phyloP scores from a whole-genome alignment of 208 protist genomes.

The Wallacemonas sp. region DNA sequence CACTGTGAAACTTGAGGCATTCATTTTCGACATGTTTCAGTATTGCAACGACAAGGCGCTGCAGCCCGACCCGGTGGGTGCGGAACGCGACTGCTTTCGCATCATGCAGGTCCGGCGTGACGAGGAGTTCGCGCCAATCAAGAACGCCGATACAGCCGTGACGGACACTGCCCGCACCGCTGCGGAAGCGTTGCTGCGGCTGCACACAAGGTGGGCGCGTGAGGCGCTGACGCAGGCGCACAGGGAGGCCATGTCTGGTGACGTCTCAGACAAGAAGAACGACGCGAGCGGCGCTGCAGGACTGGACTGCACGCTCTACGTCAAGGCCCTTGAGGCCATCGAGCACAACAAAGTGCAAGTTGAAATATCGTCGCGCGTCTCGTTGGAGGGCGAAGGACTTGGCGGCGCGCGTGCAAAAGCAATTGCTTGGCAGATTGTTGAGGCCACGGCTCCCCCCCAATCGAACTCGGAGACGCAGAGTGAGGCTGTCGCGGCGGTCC shows the following conservation, averaged over 20 bases:
- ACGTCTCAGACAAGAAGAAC: no score
- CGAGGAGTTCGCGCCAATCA: constrained; percentile 97
- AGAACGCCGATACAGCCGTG: constrained; percentile 91
- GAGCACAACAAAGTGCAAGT: constrained; percentile 27
- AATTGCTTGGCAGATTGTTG: neutral
- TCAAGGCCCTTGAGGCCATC: constrained; percentile 35
- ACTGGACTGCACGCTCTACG: neutral
- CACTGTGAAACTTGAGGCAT: constrained; percentile 97
- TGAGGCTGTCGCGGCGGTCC: no score
- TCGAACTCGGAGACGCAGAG: no score
- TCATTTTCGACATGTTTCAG: constrained; percentile 98
- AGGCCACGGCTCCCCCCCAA: no score
- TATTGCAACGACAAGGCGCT: constrained; percentile 43
- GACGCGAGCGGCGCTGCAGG: constrained; percentile 3
- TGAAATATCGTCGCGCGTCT: constrained; percentile 93
- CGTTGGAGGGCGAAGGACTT: constrained; percentile 92
- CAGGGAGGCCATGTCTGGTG: no score
- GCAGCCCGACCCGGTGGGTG: neutral
- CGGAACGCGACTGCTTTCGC: constrained; percentile 38
- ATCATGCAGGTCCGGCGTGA: constrained; percentile 88
- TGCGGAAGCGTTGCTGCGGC: constrained; percentile 40
- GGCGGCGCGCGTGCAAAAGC: constrained; percentile 10
- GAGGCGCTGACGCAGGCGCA: constrained; percentile 19
- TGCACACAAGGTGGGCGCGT: constrained; percentile 76
- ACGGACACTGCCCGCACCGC: constrained; percentile 91